Evolutionary conservation across 805 yeast genomes (phyloP).

Genomic region (Teunomyces aglyptinius): DNA sequence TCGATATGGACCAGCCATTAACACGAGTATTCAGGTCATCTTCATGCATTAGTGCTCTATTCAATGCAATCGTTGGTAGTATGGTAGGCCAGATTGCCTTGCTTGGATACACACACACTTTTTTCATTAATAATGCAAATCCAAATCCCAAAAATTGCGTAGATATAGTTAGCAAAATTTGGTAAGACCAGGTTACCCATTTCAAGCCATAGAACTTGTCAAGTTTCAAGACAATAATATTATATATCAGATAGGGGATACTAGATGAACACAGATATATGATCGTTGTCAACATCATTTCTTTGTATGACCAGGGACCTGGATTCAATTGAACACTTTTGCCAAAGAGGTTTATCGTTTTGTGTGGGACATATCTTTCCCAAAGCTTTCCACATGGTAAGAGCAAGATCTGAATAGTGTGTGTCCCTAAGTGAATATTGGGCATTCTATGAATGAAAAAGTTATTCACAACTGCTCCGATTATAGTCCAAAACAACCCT

Average conservation of each 20-base stretch:
- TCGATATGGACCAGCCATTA: constrained; percentile 43
- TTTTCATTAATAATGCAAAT: constrained; percentile 62
- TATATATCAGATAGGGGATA: constrained; percentile 36
- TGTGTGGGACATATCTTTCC: constrained; percentile 30
- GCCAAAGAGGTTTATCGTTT: constrained; percentile 22
- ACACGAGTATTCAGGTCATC: constrained; percentile 21
- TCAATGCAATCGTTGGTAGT: constrained; percentile 42
- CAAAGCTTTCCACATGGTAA: constrained; percentile 41
- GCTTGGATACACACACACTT: constrained; percentile 46
- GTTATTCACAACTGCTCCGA: constrained; percentile 56
- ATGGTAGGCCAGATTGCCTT: constrained; percentile 46
- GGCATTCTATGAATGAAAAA: constrained; percentile 59
- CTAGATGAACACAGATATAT: constrained; percentile 43
- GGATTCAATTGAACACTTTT: constrained; percentile 31
- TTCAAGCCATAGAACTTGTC: constrained; percentile 41
- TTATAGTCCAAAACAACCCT: constrained; percentile 49
- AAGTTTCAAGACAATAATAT: constrained; percentile 43
- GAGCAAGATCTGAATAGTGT: constrained; percentile 40
- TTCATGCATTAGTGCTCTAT: constrained; percentile 38
- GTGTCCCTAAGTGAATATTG: constrained; percentile 31
- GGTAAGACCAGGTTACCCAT: constrained; percentile 52
- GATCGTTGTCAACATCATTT: constrained; percentile 45
- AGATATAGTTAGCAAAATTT: constrained; percentile 49
- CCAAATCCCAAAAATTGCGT: constrained; percentile 67
- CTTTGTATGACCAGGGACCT: constrained; percentile 45